Base-by-base conservation (phyloP, 1,139 yeast species). In the Meyerozyma athensensis region DNA sequence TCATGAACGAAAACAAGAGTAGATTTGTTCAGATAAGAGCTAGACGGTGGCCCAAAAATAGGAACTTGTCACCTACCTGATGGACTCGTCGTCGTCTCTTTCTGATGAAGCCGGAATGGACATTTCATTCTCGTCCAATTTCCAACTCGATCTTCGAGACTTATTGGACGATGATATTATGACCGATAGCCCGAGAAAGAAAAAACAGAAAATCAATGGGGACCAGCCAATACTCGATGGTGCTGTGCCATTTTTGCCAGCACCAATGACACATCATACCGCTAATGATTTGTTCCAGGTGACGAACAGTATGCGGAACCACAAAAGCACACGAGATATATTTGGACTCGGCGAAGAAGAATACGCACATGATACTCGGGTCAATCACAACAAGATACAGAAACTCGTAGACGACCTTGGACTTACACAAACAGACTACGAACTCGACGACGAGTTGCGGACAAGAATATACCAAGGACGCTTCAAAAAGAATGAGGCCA, bases 381-480 rank as follows among this genome's bases (percentile, higher is more conserved):
- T 67, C 35, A 57, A 57, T 34, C 65, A 67, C 40, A 58, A 60
- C 42, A 68, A 68, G 41, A 57, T 69, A 20, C 66, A 64, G 30
- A 65, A 63, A 43, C 51, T 69, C 44, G 56, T 68, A 26, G 47
- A 50, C 38, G 59, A 61, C 12, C 45, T 65, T 37, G 58, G 53
- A 23, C 18, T 28, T 17, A 42, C 35, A 19, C 36, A 41, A 26
- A 39, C 49, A 7, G 63, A 54, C 23, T 52, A 38, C 31, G 59
- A 53, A 34, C 38, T 54, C 38, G 79, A 74, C 50, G 72, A 64
- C 45, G 73, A 68, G 47, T 60, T 70, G 35, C 61, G 79, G 46
- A 66, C 77, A 2, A 55, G 74, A 18, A 65, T 68, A 30, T 64
- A 61, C 47, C 63, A 61, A 43, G 72, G 70, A 7, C 47, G 74